Evolutionary conservation across 495 filamentous ascomycete species (phyloP).

Genomic region (Neurospora tetrasperma): DNA sequence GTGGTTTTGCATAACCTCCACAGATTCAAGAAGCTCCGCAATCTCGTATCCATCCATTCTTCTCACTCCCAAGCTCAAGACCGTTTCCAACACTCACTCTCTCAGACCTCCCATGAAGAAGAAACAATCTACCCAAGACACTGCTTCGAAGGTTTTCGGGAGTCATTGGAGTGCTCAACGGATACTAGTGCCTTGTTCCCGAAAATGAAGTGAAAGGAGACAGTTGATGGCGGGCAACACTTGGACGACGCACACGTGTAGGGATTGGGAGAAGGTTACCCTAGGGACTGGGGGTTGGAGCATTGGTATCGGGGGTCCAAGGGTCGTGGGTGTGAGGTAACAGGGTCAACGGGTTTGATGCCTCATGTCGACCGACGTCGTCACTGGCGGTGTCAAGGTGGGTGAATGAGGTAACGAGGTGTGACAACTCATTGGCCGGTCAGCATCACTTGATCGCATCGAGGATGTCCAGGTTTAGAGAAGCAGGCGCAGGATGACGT

Average conservation of each 20-base stretch:
- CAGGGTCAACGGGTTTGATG: neutral
- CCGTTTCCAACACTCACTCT: neutral
- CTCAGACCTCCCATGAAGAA: neutral
- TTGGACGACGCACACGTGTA: neutral
- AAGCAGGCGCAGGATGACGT: neutral
- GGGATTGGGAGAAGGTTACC: neutral
- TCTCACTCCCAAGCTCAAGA: neutral
- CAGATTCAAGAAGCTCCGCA: neutral
- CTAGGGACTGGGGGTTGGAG: neutral
- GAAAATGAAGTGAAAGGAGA: neutral
- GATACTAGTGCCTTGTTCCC: neutral
- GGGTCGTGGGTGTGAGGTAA: neutral
- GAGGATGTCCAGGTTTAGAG: neutral
- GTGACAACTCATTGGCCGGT: neutral
- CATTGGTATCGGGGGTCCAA: neutral
- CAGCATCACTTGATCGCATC: neutral
- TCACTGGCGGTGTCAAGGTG: neutral
- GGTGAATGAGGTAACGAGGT: neutral
- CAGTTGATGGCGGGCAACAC: neutral
- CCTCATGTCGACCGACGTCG: neutral
- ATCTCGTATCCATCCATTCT: neutral
- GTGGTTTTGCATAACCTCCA: neutral
- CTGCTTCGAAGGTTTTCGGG: neutral
- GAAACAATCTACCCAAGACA: neutral
- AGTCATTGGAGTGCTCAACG: neutral